Base-by-base conservation (phyloP, 192 early-diverging fungal species). In the Linnemannia hyalina region DNA sequence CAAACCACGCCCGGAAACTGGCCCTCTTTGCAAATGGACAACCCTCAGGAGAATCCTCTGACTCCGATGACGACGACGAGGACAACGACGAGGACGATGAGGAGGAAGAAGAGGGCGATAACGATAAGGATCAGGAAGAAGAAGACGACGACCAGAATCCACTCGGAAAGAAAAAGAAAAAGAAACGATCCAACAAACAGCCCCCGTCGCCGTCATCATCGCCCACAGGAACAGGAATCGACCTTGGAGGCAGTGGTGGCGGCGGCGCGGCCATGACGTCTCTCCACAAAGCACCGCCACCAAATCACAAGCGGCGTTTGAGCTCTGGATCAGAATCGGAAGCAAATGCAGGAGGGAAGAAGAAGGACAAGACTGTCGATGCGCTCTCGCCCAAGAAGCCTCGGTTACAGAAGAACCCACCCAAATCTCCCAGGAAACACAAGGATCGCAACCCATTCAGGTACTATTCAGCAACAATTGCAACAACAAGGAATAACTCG, bases 1-100 rank as follows among this genome's bases (percentile, higher is more conserved):
- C 82, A 32, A 82, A 85, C 46, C 90, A 89, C 72, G 90, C 90
- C 35, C 78, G 90, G 68, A 88, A 85, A 68, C 72, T 90, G n/a
- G 90, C 88, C 0, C 73, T 89, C 2, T 90, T 82, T 80, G 82
- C 88, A 8, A 82, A 55, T 40, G 86, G 87, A 54, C 54, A 82
- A 68, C 76, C 35, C 16, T 74, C 82, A 35, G 87, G 83, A 23
- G 88, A 70, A 32, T 79, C 76, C 16, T 76, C 77, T 23, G 77
- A 47, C 11, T 81, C 82, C 22, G 88, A 88, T 6, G 57, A 81
- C 7, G 85, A 76, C 23, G 69, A 82, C 0, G 81, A 77, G 10
- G 79, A 75, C 38, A 78, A 74, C 4, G 68, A 80, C 36, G 57
- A 77, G 1, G 86, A 80, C 15, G 68, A 74, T 1, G 75, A 79